Evolutionary conservation across 345 rosid species (phyloP).

Genomic region (Turnera subulata): DNA sequence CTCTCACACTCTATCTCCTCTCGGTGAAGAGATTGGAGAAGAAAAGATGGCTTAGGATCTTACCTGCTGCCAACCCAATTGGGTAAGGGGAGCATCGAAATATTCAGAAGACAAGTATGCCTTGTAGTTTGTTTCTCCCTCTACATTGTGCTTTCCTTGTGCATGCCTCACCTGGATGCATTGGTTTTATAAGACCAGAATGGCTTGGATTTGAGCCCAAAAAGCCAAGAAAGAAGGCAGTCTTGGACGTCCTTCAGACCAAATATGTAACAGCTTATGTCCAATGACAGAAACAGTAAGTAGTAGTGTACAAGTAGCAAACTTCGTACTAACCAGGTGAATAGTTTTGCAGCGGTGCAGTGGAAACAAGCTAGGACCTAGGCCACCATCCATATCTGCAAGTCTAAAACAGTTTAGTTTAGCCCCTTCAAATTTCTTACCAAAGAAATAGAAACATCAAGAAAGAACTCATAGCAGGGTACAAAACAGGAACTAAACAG

Average conservation of each 20-base stretch:
- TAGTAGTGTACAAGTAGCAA: slow-evolving; percentile 26
- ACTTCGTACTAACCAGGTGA: slow-evolving; percentile 68
- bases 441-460: too few relatives aligned
- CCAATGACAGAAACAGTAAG: slow-evolving; percentile 16
- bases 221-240: slow-evolving; percentile 46
- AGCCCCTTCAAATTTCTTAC: too few relatives aligned
- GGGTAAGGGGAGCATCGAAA: slow-evolving; percentile 88
- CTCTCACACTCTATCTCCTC: too few relatives aligned
- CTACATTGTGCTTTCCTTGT: slow-evolving; percentile 95
- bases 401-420: neutral
- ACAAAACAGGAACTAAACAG: too few relatives aligned
- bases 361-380: slow-evolving; percentile 71
- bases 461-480: too few relatives aligned
- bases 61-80: slow-evolving; percentile 94
- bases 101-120: slow-evolving; percentile 79
- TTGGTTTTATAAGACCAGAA: slow-evolving; percentile 46
- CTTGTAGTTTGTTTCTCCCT: slow-evolving; percentile 85
- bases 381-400: slow-evolving; percentile 73
- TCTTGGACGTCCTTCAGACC: slow-evolving; percentile 43
- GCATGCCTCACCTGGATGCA: slow-evolving; percentile 96
- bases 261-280: slow-evolving; percentile 39
- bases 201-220: slow-evolving; percentile 39
- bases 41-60: too few relatives aligned
- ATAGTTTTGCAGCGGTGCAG: slow-evolving; percentile 91
- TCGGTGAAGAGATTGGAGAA: too few relatives aligned